Conservation (phyloP, 1,284 basidiomycete species). For the Sphagnurus paluster region DNA sequence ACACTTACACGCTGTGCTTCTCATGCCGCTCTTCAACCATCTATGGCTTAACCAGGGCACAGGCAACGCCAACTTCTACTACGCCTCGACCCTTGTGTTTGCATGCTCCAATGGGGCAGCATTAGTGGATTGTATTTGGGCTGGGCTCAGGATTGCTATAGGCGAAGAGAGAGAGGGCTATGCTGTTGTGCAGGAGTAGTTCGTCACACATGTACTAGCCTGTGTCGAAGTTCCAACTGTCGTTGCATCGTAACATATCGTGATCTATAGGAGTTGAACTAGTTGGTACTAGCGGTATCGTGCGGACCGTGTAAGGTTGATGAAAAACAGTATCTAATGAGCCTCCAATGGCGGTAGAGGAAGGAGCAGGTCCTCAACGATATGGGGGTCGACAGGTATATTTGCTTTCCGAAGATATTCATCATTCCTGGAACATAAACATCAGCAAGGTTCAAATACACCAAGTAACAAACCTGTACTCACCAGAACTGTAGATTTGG, state of each 20-base stretch:
- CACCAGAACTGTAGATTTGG: constrained; percentile 36
- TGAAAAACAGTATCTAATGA: constrained; percentile 2
- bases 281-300: neutral
- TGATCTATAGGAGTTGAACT: too few relatives aligned
- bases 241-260: too few relatives aligned
- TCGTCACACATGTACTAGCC: too few relatives aligned
- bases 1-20: constrained; percentile 82
- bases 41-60: constrained; percentile 92
- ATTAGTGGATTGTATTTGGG: constrained; percentile 80
- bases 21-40: constrained; percentile 90
- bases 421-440: constrained; percentile 62
- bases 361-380: constrained; percentile 54
- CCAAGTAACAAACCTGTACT: constrained; percentile 8
- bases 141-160: constrained; percentile 71
- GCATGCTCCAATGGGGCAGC: constrained; percentile 86
- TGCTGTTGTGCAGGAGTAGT: constrained; percentile 58
- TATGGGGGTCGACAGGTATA: constrained; percentile 56
- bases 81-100: constrained; percentile 93
- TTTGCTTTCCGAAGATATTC: constrained; percentile 66
- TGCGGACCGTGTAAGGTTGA: neutral
- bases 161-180: constrained; percentile 54
- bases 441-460: too few relatives aligned
- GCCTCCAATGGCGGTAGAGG: constrained; percentile 20
- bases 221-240: too few relatives aligned
- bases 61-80: constrained; percentile 98